These are phyloP conservation scores for Gyromitra esculenta DNA, from an alignment of 2,329 filamentous ascomycete genomes.

Conservation along the genomic window DNA sequence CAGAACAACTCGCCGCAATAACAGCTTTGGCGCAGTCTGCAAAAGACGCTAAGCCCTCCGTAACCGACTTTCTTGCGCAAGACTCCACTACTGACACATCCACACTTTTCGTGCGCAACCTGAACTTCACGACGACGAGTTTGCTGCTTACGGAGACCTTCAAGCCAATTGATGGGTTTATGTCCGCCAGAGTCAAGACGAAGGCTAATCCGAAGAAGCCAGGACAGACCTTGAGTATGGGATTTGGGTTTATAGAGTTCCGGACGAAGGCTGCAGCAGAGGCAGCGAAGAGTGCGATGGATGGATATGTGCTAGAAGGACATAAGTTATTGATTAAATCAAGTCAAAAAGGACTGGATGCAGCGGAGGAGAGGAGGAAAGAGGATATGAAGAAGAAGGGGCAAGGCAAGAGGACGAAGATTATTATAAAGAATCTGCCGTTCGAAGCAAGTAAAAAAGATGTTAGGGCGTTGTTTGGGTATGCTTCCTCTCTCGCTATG, in stretches of 20 bases:
- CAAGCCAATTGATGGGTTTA: slow-evolving; percentile 82
- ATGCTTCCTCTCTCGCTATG: slow-evolving; percentile 16
- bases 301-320: slow-evolving; percentile 85
- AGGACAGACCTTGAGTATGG: slow-evolving; percentile 91
- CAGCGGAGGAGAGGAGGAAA: slow-evolving; percentile 83
- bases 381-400: slow-evolving; percentile 85
- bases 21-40: slow-evolving; percentile 58
- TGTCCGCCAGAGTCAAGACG: slow-evolving; percentile 89
- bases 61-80: slow-evolving; percentile 73
- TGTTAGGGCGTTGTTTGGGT: slow-evolving; percentile 76
- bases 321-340: slow-evolving; percentile 86
- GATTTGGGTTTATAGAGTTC: slow-evolving; percentile 95
- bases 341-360: slow-evolving; percentile 86
- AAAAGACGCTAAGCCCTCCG: slow-evolving; percentile 71
- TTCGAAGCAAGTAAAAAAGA: slow-evolving; percentile 97
- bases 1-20: slow-evolving; percentile 57
- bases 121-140: slow-evolving; percentile 89
- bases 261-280: slow-evolving; percentile 78
- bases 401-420: slow-evolving; percentile 81
- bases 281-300: slow-evolving; percentile 83
- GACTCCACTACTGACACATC: slow-evolving; percentile 61
- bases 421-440: slow-evolving; percentile 97
- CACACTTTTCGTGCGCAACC: slow-evolving; percentile 86
- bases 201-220: slow-evolving; percentile 92
- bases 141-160: slow-evolving; percentile 80